phyloP scores from a whole-genome alignment of 306 rosid genomes.

The Casuarina glauca region DNA sequence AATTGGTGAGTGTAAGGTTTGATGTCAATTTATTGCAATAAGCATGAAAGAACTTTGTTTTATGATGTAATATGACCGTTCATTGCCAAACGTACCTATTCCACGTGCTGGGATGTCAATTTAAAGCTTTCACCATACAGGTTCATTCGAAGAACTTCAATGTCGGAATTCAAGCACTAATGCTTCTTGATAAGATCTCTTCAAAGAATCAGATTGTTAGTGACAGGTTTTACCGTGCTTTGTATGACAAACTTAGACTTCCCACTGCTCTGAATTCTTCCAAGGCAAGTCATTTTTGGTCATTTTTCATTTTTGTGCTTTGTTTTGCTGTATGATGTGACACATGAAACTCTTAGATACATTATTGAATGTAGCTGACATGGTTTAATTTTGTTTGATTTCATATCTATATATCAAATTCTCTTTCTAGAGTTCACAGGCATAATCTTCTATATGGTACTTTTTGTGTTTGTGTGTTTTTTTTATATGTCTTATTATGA shows the following conservation, averaged over 20 bases:
- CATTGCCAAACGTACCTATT: background rate
- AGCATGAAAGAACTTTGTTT: background rate
- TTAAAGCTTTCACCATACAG: constrained; percentile 43
- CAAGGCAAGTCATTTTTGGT: constrained; percentile 50
- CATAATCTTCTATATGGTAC: background rate
- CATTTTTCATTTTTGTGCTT: background rate
- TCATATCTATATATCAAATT: background rate
- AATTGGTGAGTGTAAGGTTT: constrained; percentile 56
- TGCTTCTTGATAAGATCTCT: constrained; percentile 96
- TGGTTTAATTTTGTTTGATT: background rate
- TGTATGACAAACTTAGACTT: constrained; percentile 85
- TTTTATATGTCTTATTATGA: background rate
- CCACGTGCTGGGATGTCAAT: constrained; percentile 16
- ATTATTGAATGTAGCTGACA: background rate
- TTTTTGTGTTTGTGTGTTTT: too few species aligned
- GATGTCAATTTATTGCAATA: constrained; percentile 7
- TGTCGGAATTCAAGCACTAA: constrained; percentile 88
- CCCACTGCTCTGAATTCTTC: constrained; percentile 92
- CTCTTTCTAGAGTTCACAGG: constrained; percentile 5
- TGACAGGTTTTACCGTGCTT: constrained; percentile 87
- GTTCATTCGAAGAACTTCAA: constrained; percentile 93
- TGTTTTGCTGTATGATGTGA: background rate
- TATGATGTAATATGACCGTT: background rate
- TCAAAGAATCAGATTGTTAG: constrained; percentile 90
- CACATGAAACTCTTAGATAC: background rate